Evolutionary conservation across 805 yeast species (phyloP).

Genomic region (Kazachstania psychrophila): DNA sequence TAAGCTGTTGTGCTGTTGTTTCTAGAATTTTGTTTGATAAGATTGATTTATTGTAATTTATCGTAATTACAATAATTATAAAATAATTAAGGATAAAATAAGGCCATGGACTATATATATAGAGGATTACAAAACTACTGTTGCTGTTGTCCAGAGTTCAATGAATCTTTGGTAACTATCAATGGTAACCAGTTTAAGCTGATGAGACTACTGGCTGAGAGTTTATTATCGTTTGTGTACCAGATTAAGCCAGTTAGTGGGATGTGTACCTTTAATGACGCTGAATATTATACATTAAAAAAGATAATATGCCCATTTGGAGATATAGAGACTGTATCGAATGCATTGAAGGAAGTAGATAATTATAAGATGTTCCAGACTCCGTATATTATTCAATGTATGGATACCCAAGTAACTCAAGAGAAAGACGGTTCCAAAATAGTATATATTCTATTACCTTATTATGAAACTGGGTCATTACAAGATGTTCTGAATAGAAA

Average conservation of each 20-base stretch:
- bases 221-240: conserved; percentile 82
- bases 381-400: conserved; percentile 56
- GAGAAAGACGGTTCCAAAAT: conserved; percentile 75
- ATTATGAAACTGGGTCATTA: conserved; percentile 59
- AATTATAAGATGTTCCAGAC: conserved; percentile 61
- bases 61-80: no score
- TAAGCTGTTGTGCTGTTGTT: no score
- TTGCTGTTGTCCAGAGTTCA: conserved; percentile 8
- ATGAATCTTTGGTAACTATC: conserved; percentile 37
- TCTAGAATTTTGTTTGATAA: no score
- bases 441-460: conserved; percentile 73
- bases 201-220: conserved; percentile 73
- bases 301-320: conserved; percentile 86
- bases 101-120: no score
- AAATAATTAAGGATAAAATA: no score
- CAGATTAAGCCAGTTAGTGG: conserved; percentile 46
- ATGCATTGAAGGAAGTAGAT: conserved; percentile 70
- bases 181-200: conserved; percentile 57
- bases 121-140: no score
- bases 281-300: conserved; percentile 55
- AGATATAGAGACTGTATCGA: conserved; percentile 52
- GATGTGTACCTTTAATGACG: background rate
- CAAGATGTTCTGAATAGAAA: conserved; percentile 70
- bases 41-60: no score
- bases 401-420: conserved; percentile 63